Conservation (phyloP, 257 asterid genomes). For the Salvia rosmarinus region DNA sequence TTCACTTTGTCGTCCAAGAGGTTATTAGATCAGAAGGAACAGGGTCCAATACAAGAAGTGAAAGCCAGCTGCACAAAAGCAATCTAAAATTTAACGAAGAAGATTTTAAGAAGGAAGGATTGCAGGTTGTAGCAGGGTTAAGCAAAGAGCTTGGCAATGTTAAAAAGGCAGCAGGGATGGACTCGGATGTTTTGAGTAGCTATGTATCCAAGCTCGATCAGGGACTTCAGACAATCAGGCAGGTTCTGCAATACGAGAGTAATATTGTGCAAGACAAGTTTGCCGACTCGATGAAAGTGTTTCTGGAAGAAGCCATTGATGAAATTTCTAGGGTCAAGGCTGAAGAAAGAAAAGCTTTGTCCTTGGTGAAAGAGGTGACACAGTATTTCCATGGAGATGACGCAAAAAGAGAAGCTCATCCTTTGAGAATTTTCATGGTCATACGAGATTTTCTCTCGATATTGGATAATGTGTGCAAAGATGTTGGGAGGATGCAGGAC, state of each 20-base stretch:
- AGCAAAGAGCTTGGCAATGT: constrained; percentile 78
- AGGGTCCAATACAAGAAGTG: constrained; percentile 36
- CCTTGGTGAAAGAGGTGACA: constrained; percentile 74
- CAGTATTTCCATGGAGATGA: constrained; percentile 85
- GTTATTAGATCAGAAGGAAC: constrained; percentile 77
- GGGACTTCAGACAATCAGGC: constrained; percentile 73
- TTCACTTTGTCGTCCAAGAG: constrained; percentile 93
- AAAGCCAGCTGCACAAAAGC: constrained; percentile 38
- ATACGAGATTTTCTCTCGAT: constrained; percentile 76
- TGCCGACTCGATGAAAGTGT: constrained; percentile 67
- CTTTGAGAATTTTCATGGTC: constrained; percentile 70
- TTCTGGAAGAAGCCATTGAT: constrained; percentile 64
- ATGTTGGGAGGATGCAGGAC: constrained; percentile 77
- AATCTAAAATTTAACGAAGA: constrained; percentile 51
- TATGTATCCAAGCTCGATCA: constrained; percentile 73
- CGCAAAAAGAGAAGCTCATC: constrained; percentile 76
- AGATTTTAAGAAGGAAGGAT: constrained; percentile 66
- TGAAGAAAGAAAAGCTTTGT: constrained; percentile 74
- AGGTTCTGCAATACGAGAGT: constrained; percentile 57
- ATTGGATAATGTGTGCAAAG: constrained; percentile 81
- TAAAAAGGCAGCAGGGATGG: constrained; percentile 87
- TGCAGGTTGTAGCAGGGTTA: constrained; percentile 70
- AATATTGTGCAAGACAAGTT: constrained; percentile 55
- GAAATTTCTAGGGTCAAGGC: constrained; percentile 67
- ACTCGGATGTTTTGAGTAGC: constrained; percentile 76